Conservation (phyloP, 495 filamentous ascomycete species). For the Parathielavia appendiculata region DNA sequence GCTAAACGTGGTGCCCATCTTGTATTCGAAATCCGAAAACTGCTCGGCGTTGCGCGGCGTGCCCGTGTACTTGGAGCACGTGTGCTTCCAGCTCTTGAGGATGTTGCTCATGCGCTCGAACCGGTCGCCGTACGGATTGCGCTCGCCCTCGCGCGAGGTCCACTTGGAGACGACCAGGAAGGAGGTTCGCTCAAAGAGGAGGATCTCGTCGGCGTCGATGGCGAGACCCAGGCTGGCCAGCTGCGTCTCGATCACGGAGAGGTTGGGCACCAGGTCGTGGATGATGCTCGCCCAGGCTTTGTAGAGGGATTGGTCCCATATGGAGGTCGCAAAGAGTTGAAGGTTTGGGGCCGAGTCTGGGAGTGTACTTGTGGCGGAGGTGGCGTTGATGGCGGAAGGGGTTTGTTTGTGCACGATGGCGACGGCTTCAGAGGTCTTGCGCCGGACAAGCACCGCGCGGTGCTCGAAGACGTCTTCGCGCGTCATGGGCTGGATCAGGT, state of each 20-base stretch:
- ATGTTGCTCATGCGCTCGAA: constrained; percentile 95
- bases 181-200: constrained; percentile 91
- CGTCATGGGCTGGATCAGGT: constrained; percentile 77
- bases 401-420: constrained; percentile 35
- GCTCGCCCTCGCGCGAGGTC: constrained; percentile 61
- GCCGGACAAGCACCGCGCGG: constrained; percentile 63
- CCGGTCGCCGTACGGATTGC: constrained; percentile 84
- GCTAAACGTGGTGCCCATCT: constrained; percentile 62
- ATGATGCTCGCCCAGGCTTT: constrained; percentile 97
- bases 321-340: constrained; percentile 80
- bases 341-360: constrained; percentile 51
- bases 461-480: constrained; percentile 78
- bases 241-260: constrained; percentile 81
- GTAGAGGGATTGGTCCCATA: constrained; percentile 98
- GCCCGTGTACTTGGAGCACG: constrained; percentile 46
- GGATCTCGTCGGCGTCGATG: constrained; percentile 87
- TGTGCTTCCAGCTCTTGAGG: constrained; percentile 94
- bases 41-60: constrained; percentile 54
- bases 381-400: constrained; percentile 16
- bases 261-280: constrained; percentile 90
- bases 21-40: constrained; percentile 51
- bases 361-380: constrained; percentile 7
- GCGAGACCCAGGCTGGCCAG: constrained; percentile 69
- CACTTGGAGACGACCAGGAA: constrained; percentile 91
- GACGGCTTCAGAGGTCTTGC: constrained; percentile 66